Evolutionary conservation across 2,329 filamentous ascomycete species (phyloP).

Genomic region (Ascosphaera apis): DNA sequence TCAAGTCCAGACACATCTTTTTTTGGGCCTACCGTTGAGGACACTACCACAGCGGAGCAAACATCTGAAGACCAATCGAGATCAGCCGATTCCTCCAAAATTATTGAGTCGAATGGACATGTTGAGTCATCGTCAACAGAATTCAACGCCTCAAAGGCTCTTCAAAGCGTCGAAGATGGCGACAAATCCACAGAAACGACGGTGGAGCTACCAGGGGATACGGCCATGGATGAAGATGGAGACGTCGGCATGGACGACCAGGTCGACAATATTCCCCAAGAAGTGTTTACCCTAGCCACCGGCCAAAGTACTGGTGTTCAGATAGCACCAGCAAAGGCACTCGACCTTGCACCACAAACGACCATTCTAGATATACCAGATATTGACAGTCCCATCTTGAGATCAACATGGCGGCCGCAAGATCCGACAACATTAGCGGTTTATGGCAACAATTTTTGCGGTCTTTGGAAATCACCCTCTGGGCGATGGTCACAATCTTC

Average conservation of each 20-base stretch:
- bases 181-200: conserved; percentile 7
- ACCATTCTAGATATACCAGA: conserved; percentile 18
- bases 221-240: conserved; percentile 19
- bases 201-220: conserved; percentile 8
- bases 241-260: conserved; percentile 19
- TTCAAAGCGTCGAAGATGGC: conserved; percentile 14
- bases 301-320: conserved; percentile 25
- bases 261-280: conserved; percentile 6
- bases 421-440: conserved; percentile 20
- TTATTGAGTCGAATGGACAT: conserved; percentile 17
- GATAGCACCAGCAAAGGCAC: conserved; percentile 24
- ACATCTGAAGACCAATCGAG: conserved; percentile 8
- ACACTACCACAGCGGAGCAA: conserved; percentile 11
- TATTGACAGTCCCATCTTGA: conserved; percentile 18
- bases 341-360: conserved; percentile 23
- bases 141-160: too few relatives aligned
- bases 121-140: too few relatives aligned
- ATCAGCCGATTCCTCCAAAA: conserved; percentile 14
- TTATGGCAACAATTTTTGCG: conserved; percentile 22
- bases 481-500: conserved; percentile 7
- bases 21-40: conserved; percentile 22
- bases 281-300: conserved; percentile 18
- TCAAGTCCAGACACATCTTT: conserved; percentile 20
- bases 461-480: conserved; percentile 22
- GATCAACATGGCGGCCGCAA: conserved; percentile 21